A percentile compares a stretch with the other conserved stretches of the same genome.
These are phyloP conservation scores for Fusarium clavum DNA, from an alignment of 2,329 filamentous ascomycete genomes.

Conservation along the genomic window DNA sequence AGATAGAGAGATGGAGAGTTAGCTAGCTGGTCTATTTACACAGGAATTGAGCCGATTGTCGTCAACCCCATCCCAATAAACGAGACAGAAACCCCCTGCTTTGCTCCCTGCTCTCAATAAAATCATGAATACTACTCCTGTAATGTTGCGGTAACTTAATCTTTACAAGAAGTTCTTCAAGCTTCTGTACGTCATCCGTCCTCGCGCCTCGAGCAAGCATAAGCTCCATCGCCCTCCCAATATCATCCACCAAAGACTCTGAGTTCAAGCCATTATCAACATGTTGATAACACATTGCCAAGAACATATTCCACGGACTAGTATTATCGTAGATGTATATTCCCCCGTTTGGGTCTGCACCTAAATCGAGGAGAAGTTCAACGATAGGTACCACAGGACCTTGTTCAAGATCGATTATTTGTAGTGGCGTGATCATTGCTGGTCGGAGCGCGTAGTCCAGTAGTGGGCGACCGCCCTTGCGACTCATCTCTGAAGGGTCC, in stretches of 20 bases:
- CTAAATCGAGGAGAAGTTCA: not conserved
- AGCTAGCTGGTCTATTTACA: not conserved
- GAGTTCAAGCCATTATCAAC: not conserved
- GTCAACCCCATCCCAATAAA: not conserved
- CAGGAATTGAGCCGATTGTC: not conserved
- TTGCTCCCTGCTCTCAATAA: not conserved
- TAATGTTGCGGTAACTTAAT: not conserved
- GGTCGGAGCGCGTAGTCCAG: not conserved
- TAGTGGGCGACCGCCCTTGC: not conserved
- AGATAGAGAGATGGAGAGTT: not conserved
- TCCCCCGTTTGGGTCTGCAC: not conserved
- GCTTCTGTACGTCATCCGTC: not conserved
- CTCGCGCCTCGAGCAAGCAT: not conserved
- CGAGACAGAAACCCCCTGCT: not conserved
- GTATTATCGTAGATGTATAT: not conserved
- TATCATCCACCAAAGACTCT: not conserved
- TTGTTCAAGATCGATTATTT: not conserved
- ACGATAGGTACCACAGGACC: not conserved
- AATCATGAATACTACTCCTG: not conserved
- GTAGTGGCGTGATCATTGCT: not conserved
- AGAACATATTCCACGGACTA: not conserved
- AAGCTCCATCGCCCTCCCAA: not conserved
- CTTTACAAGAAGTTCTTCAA: not conserved
- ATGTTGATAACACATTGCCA: not conserved
- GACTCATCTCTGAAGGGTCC: not conserved